phyloP scores from a whole-genome alignment of 495 filamentous ascomycete species.

The Lindgomyces ingoldianus region DNA sequence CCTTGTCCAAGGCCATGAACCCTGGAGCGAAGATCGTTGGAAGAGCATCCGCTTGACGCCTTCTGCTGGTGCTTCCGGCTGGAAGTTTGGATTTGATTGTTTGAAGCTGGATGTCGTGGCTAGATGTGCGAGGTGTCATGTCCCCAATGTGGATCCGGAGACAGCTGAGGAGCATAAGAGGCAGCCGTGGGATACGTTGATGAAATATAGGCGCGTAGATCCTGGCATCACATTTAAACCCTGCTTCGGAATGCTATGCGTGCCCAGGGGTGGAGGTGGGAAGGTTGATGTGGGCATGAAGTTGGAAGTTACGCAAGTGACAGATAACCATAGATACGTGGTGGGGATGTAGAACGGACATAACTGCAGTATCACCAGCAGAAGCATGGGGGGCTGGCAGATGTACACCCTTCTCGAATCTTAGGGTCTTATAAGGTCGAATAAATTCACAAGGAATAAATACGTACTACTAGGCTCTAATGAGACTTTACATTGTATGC shows the following conservation, averaged over 20 bases:
- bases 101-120: slow-evolving; percentile 41
- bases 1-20: slow-evolving; percentile 41
- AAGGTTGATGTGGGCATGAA: slow-evolving; percentile 55
- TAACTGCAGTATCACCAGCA: too few relatives aligned
- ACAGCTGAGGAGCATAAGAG: slow-evolving; percentile 46
- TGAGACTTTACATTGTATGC: too few relatives aligned
- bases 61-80: not conserved
- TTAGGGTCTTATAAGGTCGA: too few relatives aligned
- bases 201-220: slow-evolving; percentile 47
- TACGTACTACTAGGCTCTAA: too few relatives aligned
- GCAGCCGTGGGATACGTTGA: slow-evolving; percentile 49
- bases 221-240: slow-evolving; percentile 47
- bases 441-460: too few relatives aligned
- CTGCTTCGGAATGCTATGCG: slow-evolving; percentile 50
- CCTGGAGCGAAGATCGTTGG: slow-evolving; percentile 50
- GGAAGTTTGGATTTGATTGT: slow-evolving; percentile 5
- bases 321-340: slow-evolving; percentile 42
- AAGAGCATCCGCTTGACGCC: slow-evolving; percentile 39
- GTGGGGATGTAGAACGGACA: slow-evolving; percentile 3
- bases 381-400: too few relatives aligned
- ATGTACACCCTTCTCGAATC: too few relatives aligned
- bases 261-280: slow-evolving; percentile 48
- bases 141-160: slow-evolving; percentile 49
- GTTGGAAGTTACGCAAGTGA: slow-evolving; percentile 57
- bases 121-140: slow-evolving; percentile 46